Evolutionary conservation across 768 basidiomycete species (phyloP).

Genomic region (Pleurotus platypus): DNA sequence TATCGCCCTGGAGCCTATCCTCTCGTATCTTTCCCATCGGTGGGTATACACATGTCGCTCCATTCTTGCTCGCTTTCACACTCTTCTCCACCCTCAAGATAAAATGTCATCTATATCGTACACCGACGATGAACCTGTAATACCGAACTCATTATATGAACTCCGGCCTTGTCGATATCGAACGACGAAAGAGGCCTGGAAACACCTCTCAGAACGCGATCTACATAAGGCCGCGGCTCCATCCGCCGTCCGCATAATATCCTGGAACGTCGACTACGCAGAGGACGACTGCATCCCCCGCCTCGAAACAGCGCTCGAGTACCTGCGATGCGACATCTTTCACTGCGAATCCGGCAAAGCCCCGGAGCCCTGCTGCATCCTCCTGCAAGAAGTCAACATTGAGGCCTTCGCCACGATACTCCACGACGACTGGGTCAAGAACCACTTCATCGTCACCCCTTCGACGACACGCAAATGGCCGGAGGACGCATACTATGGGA

Average conservation of each 20-base stretch:
- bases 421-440: slow-evolving; percentile 58
- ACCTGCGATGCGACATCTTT: slow-evolving; percentile 55
- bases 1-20: neutral
- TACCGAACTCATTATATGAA: slow-evolving; percentile 24
- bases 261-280: slow-evolving; percentile 70
- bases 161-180: slow-evolving; percentile 39
- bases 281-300: slow-evolving; percentile 35
- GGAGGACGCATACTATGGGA: slow-evolving; percentile 48
- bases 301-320: slow-evolving; percentile 42
- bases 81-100: neutral
- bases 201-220: slow-evolving; percentile 37
- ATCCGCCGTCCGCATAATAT: slow-evolving; percentile 49
- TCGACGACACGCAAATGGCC: slow-evolving; percentile 55
- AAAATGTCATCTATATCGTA: neutral
- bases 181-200: slow-evolving; percentile 37
- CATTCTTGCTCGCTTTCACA: neutral
- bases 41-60: neutral
- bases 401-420: slow-evolving; percentile 45
- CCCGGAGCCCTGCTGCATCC: slow-evolving; percentile 57
- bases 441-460: slow-evolving; percentile 58
- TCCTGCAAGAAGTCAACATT: slow-evolving; percentile 65
- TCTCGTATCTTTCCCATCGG: neutral
- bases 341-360: slow-evolving; percentile 38
- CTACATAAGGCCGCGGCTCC: slow-evolving; percentile 32
- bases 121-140: slow-evolving; percentile 7